Conservation (phyloP, 352 stramenopile genomes). For the Globisporangium nunn region DNA sequence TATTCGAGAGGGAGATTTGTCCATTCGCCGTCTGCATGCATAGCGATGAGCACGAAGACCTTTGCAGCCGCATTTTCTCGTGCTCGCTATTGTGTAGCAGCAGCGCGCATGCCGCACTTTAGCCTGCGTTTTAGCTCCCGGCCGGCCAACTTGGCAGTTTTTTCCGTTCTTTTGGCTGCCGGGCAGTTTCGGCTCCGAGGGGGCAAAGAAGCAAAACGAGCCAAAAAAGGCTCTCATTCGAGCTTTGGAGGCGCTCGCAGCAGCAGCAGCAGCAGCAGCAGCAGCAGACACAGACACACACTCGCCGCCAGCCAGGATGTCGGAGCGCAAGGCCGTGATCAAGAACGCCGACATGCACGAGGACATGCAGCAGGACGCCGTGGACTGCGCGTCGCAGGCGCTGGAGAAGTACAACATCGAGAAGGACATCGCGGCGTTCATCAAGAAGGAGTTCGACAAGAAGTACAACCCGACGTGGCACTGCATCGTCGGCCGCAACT, state of each 20-base stretch:
- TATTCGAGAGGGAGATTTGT: too few species aligned
- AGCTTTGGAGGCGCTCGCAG: not conserved
- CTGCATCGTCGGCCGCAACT: constrained; percentile 93
- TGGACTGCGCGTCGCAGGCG: constrained; percentile 97
- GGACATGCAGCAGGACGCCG: constrained; percentile 99
- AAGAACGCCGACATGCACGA: constrained; percentile 99
- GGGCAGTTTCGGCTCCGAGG: too few species aligned
- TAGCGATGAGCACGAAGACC: too few species aligned
- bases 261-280: not conserved
- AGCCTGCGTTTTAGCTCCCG: too few species aligned
- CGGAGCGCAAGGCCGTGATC: constrained; percentile 98
- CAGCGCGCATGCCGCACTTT: too few species aligned
- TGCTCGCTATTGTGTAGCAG: too few species aligned
- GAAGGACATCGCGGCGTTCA: constrained; percentile 92
- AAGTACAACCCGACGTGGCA: constrained; percentile 92
- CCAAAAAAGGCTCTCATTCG: not conserved
- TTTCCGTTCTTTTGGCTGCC: too few species aligned
- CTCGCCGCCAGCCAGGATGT: constrained; percentile 31
- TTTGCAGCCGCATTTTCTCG: too few species aligned
- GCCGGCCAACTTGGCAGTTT: too few species aligned
- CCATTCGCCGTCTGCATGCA: too few species aligned
- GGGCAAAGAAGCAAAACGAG: not conserved
- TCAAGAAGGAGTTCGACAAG: constrained; percentile 93
- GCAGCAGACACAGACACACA: constrained; percentile 5
- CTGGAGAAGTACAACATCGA: constrained; percentile 99